Evolutionary conservation across 768 basidiomycete species (phyloP).

Genomic region (Phallus indusiatus): DNA sequence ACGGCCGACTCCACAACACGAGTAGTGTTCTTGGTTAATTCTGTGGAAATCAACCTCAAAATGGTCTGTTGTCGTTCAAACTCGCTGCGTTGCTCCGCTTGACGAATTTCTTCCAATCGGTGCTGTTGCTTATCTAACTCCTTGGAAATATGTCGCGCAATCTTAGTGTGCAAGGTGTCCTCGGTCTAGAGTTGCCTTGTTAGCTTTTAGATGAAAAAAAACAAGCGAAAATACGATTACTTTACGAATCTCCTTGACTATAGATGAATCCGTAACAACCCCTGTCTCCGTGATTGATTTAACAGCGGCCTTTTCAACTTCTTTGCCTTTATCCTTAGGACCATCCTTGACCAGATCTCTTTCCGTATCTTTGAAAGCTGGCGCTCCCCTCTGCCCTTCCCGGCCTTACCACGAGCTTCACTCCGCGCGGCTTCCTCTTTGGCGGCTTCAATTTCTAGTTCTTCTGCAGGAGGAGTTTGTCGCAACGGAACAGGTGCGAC

Average conservation of each 20-base stretch:
- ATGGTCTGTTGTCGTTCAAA: constrained; percentile 84
- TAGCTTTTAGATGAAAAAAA: not conserved
- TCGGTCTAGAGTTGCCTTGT: constrained; percentile 45
- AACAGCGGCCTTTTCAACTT: constrained; percentile 20
- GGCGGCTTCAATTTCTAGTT: constrained; percentile 54
- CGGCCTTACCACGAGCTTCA: constrained; percentile 43
- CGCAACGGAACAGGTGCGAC: constrained; percentile 31
- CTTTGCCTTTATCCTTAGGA: constrained; percentile 33
- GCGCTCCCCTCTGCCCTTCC: constrained; percentile 28
- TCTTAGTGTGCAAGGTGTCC: constrained; percentile 64
- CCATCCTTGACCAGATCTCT: constrained; percentile 38
- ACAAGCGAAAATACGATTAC: not conserved
- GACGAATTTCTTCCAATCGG: constrained; percentile 75
- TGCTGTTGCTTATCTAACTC: constrained; percentile 88
- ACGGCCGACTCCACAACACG: constrained; percentile 85
- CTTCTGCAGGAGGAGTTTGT: constrained; percentile 68
- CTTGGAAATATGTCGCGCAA: constrained; percentile 71
- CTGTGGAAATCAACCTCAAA: constrained; percentile 77
- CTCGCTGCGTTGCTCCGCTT: constrained; percentile 69
- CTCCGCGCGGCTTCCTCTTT: constrained; percentile 46
- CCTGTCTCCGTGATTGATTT: constrained; percentile 26
- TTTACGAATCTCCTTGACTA: constrained; percentile 63
- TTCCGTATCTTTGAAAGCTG: constrained; percentile 22
- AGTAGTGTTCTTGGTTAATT: constrained; percentile 80
- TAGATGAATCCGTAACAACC: constrained; percentile 47